phyloP scores from a whole-genome alignment of 108 stramenopile species.

The Cylindrotheca closterium region DNA sequence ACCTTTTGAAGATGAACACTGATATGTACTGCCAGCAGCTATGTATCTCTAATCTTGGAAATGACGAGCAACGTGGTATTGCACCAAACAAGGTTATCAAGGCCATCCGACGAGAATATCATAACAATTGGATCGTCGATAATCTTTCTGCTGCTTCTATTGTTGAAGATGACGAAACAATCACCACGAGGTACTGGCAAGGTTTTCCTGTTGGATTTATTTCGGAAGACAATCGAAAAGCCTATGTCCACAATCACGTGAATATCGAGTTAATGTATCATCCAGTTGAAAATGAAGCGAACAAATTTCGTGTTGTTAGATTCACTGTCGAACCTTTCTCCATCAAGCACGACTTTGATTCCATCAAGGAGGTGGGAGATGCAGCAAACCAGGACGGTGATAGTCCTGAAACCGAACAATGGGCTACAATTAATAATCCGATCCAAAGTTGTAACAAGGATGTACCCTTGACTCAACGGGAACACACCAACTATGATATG shows the following conservation, averaged over 20 bases:
- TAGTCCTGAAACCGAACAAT: constrained; percentile 6
- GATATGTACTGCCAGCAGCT: constrained; percentile 93
- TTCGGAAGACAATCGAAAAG: constrained; percentile 58
- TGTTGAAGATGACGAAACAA: constrained; percentile 67
- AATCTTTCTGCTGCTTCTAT: constrained; percentile 90
- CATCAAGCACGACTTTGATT: constrained; percentile 91
- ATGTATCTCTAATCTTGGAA: constrained; percentile 79
- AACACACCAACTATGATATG: constrained; percentile 84
- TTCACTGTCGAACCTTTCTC: constrained; percentile 96
- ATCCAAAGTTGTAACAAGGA: constrained; percentile 64
- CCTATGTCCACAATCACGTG: constrained; percentile 95
- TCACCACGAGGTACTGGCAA: constrained; percentile 83
- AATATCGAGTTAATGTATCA: constrained; percentile 94
- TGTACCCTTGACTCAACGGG: constrained; percentile 14
- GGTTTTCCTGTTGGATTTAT: constrained; percentile 96
- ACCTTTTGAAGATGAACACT: constrained; percentile 92
- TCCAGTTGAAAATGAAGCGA: constrained; percentile 70
- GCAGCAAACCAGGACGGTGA: neutral
- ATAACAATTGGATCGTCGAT: constrained; percentile 98
- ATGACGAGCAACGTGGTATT: constrained; percentile 63
- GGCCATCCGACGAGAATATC: constrained; percentile 93
- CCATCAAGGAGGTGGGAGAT: too few relatives aligned
- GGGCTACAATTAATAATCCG: constrained; percentile 71
- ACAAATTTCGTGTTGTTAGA: constrained; percentile 87
- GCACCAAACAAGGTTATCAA: constrained; percentile 77